Percentiles rank a stretch among this genome's conserved stretches.
Conservation (phyloP, 768 basidiomycete species). For the Gyrodon lividus region DNA sequence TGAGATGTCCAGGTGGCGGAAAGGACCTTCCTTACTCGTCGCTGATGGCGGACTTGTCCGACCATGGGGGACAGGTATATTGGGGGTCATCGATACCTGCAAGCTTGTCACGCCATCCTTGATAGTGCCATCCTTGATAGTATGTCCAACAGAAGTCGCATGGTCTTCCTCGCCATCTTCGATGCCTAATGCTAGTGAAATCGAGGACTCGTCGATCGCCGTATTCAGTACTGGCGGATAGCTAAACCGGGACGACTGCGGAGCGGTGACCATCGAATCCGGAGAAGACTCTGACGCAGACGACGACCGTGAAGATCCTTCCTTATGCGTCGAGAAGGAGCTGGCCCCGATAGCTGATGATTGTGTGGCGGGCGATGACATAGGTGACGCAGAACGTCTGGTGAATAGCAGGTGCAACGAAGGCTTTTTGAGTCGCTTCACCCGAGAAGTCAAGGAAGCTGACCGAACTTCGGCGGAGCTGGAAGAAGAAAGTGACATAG, state of each 20-base stretch:
- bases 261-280: slow-evolving; percentile 55
- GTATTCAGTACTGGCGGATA: slow-evolving; percentile 60
- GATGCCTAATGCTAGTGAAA: slow-evolving; percentile 36
- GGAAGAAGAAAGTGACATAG: slow-evolving; percentile 33
- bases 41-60: slow-evolving; percentile 27
- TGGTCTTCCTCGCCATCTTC: slow-evolving; percentile 29
- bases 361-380: slow-evolving; percentile 32
- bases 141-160: slow-evolving; percentile 10
- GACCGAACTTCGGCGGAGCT: slow-evolving; percentile 34
- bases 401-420: slow-evolving; percentile 69
- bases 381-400: slow-evolving; percentile 56
- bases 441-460: slow-evolving; percentile 34
- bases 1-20: slow-evolving; percentile 27
- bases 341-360: slow-evolving; percentile 20
- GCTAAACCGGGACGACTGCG: slow-evolving; percentile 45
- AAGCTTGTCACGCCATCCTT: slow-evolving; percentile 7
- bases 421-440: slow-evolving; percentile 56
- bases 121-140: slow-evolving; percentile 10
- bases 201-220: slow-evolving; percentile 56
- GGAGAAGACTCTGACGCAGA: slow-evolving; percentile 34
- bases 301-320: slow-evolving; percentile 24
- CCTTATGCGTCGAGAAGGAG: slow-evolving; percentile 13
- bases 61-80: slow-evolving; percentile 14
- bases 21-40: slow-evolving; percentile 19
- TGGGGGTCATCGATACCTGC: slow-evolving; percentile 22